Base-by-base conservation (phyloP, 176 grass and related monocot species). In the Neostapfia colusana region DNA sequence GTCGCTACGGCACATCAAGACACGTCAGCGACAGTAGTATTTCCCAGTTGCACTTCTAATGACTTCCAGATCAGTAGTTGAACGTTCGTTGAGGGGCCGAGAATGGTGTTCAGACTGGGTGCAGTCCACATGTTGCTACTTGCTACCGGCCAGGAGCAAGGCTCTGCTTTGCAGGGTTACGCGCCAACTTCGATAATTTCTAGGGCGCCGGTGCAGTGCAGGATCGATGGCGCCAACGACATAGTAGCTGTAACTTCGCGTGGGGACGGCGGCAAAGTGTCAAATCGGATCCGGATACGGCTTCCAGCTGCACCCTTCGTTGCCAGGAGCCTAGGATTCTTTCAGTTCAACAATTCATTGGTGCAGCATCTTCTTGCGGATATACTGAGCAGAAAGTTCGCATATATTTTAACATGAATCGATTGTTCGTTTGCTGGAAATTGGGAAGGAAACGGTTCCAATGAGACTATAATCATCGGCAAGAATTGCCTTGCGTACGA, bases 111-210 rank as follows among this genome's bases (percentile, higher is more conserved):
- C 36, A 63, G 58, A 8, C 5, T 3, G 11, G 2, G 17, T 7
- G 41, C 1, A 5, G 2, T 63, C n/a, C 40, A 23, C 16, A 64
- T 3, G 27, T 2, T 23, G 59, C 58, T 14, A 8, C 0, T 21
- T 6, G 59, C 41, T 63, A 36, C 23, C 10, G 50, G 39, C 64
- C 48, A 28, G 2, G 21, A 41, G 56, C 23, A 7, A 4, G 53
- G 2, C 20, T 10, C 3, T 14, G 44, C 44, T 38, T 46, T 48
- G 48, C 44, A 11, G 28, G 2, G 28, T 5, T 25, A 79, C 63
- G 64, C 50, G 63, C 9, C 10, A 31, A 16, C 24, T 44, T 69
- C 64, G 77, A 69, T 79, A 50, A 79, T 69, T 79, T 69, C 77
- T 57, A 79, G 21, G 63, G 25, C 64, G 76, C 76, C 76, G 49